phyloP scores from a whole-genome alignment of 2,329 filamentous ascomycete species.

The Monilinia fructigena region DNA sequence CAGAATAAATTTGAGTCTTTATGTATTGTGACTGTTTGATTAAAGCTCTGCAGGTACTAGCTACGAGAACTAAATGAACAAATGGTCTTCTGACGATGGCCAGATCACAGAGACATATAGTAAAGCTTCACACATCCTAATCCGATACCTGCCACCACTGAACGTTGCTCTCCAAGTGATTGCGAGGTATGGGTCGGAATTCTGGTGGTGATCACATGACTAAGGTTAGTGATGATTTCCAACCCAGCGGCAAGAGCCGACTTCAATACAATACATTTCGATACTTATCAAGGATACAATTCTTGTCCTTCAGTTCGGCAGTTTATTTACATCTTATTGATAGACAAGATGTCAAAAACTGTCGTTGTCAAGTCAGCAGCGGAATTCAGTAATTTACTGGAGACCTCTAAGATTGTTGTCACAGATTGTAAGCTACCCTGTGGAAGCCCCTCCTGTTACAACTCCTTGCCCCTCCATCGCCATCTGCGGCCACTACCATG shows the following conservation, averaged over 20 bases:
- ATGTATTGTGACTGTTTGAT: not conserved
- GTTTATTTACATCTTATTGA: not conserved
- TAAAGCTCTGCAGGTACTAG: not conserved
- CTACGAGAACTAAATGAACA: not conserved
- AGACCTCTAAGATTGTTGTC: constrained; percentile 75
- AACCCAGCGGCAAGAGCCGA: constrained; percentile 16
- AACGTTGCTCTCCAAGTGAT: not conserved
- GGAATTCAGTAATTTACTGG: constrained; percentile 68
- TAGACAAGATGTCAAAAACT: constrained; percentile 39
- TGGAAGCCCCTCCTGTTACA: constrained; percentile 6
- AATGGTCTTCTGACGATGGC: too few relatives aligned
- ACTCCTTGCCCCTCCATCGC: constrained; percentile 35
- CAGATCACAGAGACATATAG: not conserved
- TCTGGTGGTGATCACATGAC: constrained; percentile 8
- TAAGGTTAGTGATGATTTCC: not conserved
- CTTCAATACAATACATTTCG: not conserved
- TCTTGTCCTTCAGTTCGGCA: constrained; percentile 1
- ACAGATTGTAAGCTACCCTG: constrained; percentile 71
- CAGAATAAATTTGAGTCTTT: not conserved
- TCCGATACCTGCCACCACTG: not conserved
- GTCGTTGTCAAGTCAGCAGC: constrained; percentile 52
- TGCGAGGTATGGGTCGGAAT: not conserved
- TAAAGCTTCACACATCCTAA: not conserved
- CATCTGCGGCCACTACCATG: constrained; percentile 17
- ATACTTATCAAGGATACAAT: not conserved